Evolutionary conservation across 306 rosid species (phyloP), one percentile per base, ranked within the genome.

Genomic region (Cicer yamashitae): DNA sequence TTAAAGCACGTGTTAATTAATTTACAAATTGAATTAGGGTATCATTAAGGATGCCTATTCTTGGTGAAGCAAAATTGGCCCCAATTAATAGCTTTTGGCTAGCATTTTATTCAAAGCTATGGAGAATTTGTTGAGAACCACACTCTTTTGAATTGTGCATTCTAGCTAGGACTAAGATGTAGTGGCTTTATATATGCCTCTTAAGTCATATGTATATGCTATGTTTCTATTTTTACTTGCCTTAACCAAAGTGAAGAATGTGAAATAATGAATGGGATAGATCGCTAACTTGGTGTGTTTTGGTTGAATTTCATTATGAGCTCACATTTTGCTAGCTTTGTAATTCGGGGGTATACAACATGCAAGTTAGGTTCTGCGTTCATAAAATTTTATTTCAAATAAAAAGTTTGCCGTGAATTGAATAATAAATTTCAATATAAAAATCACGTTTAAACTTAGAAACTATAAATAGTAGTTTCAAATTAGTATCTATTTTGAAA

Each of bases 1-100:
- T 30, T 30, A 30, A 30, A 30, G 37, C 37, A 30, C 3, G 37
- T 30, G 37, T 30, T 30, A 30, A 4, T 30, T 30, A 30, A 30
- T 34, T 60, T 83, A 90, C 89, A 67, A 86, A 88, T 69, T 90
- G 93, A 63, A 83, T 5, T 6, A 90, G 90, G 0, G 96, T 88
- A 74, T 90, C 96, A 41, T 90, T 87, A 14, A 90, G 93, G 34
- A 90, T 87, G 60, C 96, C 93, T 0, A 85, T 71, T 10, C 91
- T 91, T 0, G 93, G 93, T 2, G 91, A 90, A 54, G 93, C 96
- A 68, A 90, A 88, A 83, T 90, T 90, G 43, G 93, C 96, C 3
- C 96, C 93, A 15, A 74, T 70, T 11, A 90, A 76, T 8, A 90
- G 81, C 39, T 50, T 87, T 5, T 85, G 38, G 89, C 92, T 86